These are phyloP conservation scores for Starmerella bacillaris DNA, from an alignment of 805 yeast genomes.

Conservation along the genomic window DNA sequence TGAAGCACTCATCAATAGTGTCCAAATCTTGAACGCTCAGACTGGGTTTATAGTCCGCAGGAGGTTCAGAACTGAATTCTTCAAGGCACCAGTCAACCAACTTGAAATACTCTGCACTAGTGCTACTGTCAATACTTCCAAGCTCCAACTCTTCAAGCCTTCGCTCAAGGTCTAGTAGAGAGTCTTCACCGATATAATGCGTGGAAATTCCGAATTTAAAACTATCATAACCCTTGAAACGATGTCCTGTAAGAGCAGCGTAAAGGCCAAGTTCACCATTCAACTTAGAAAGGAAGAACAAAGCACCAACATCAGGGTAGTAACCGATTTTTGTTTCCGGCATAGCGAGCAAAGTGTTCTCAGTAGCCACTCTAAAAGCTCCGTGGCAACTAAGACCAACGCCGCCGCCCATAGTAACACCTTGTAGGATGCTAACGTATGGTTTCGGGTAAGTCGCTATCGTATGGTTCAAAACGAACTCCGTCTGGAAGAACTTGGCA, in stretches of 20 bases:
- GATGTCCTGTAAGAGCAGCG: conserved; percentile 70
- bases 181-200: conserved; percentile 41
- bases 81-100: conserved; percentile 58
- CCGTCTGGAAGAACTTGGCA: conserved; percentile 52
- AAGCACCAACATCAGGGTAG: conserved; percentile 89
- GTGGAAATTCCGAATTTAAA: conserved; percentile 75
- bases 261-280: conserved; percentile 74
- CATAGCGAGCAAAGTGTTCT: conserved; percentile 83
- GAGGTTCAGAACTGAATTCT: conserved; percentile 42
- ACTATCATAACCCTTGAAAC: conserved; percentile 61
- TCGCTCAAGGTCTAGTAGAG: conserved; percentile 44
- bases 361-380: conserved; percentile 87
- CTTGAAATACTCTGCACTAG: conserved; percentile 20
- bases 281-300: conserved; percentile 69
- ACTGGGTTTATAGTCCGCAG: conserved; percentile 36
- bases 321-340: conserved; percentile 96
- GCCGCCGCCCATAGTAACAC: conserved; percentile 97
- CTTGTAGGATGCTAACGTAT: conserved; percentile 67
- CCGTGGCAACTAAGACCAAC: conserved; percentile 82
- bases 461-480: conserved; percentile 64
- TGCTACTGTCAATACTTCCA: background rate
- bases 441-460: conserved; percentile 78
- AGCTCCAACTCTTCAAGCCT: conserved; percentile 11
- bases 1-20: conserved; percentile 54
- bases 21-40: conserved; percentile 34